Evolutionary conservation across 768 basidiomycete genomes (phyloP).

Genomic region (Xerocomellus intermedius): DNA sequence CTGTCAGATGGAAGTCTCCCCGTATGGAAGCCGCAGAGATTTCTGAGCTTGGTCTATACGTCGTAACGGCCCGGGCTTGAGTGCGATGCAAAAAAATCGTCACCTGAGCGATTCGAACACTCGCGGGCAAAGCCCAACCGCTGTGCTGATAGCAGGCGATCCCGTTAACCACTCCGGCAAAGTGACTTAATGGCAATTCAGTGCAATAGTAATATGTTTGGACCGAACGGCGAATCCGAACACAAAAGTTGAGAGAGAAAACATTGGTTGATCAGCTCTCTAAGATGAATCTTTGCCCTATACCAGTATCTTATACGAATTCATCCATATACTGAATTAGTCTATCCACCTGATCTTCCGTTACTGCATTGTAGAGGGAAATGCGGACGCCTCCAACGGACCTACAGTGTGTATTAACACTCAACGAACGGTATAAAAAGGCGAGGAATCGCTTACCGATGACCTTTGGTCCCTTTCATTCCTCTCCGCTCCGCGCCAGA

Average conservation of each 20-base stretch:
- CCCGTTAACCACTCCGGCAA: slow-evolving; percentile 96
- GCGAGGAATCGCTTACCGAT: slow-evolving; percentile 59
- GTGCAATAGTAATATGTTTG: neutral
- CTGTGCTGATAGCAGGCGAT: slow-evolving; percentile 65
- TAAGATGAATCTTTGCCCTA: slow-evolving; percentile 4
- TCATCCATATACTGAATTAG: slow-evolving; percentile 59
- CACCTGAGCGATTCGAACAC: slow-evolving; percentile 65
- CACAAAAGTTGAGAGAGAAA: neutral
- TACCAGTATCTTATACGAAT: slow-evolving; percentile 36
- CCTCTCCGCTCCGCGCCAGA: slow-evolving; percentile 75
- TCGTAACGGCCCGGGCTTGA: too few relatives aligned
- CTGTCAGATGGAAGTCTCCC: too few relatives aligned
- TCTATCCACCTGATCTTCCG: slow-evolving; percentile 66
- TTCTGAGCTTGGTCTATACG: too few relatives aligned
- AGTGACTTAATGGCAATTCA: slow-evolving; percentile 48
- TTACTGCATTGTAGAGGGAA: slow-evolving; percentile 88
- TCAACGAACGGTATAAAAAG: neutral
- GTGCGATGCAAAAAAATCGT: slow-evolving; percentile 39
- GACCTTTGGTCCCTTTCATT: slow-evolving; percentile 88
- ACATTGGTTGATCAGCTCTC: neutral
- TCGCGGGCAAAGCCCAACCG: slow-evolving; percentile 62
- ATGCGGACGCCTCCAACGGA: slow-evolving; percentile 73
- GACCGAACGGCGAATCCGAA: neutral
- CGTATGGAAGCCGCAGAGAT: neutral
- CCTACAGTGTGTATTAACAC: slow-evolving; percentile 29